phyloP scores from a whole-genome alignment of 2,329 filamentous ascomycete species.

The Ascochyta koolunga region DNA sequence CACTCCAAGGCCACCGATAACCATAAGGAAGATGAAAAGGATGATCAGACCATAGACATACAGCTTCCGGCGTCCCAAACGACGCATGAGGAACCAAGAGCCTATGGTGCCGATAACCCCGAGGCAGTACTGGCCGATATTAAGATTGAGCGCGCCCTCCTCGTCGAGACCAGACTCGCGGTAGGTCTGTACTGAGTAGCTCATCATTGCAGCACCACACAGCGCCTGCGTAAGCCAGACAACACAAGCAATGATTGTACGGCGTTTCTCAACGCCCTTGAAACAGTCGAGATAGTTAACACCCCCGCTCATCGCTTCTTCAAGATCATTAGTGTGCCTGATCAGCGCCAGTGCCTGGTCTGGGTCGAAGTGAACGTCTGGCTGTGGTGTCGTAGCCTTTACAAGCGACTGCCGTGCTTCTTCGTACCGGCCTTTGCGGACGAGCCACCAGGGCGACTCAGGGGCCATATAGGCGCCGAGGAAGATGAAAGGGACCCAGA shows the following conservation, averaged over 20 bases:
- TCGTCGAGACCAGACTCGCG: conserved; percentile 12
- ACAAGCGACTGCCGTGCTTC: conserved; percentile 56
- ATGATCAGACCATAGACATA: conserved; percentile 8
- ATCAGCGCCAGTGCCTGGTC: conserved; percentile 61
- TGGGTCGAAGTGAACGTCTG: conserved; percentile 24
- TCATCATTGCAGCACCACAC: conserved; percentile 48
- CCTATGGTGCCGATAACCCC: conserved; percentile 33
- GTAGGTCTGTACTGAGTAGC: conserved; percentile 34
- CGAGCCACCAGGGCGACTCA: conserved; percentile 58
- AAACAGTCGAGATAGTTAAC: conserved; percentile 58
- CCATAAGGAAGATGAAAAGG: conserved; percentile 44
- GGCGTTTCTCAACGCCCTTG: conserved; percentile 59
- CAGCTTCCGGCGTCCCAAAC: conserved; percentile 24
- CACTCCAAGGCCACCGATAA: conserved; percentile 77
- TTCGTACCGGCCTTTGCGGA: conserved; percentile 50
- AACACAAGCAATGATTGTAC: conserved; percentile 60
- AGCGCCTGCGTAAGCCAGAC: conserved; percentile 64
- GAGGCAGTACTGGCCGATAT: conserved; percentile 16
- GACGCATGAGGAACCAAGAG: conserved; percentile 73
- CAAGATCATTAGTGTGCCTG: conserved; percentile 60
- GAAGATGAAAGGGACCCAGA: conserved; percentile 60
- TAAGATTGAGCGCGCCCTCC: conserved; percentile 11
- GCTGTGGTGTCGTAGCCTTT: conserved; percentile 49
- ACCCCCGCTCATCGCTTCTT: conserved; percentile 51
- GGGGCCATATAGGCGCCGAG: conserved; percentile 49